These are phyloP conservation scores for Babesia sp. DNA, from an alignment of 169 alveolate genomes.

Conservation along the genomic window DNA sequence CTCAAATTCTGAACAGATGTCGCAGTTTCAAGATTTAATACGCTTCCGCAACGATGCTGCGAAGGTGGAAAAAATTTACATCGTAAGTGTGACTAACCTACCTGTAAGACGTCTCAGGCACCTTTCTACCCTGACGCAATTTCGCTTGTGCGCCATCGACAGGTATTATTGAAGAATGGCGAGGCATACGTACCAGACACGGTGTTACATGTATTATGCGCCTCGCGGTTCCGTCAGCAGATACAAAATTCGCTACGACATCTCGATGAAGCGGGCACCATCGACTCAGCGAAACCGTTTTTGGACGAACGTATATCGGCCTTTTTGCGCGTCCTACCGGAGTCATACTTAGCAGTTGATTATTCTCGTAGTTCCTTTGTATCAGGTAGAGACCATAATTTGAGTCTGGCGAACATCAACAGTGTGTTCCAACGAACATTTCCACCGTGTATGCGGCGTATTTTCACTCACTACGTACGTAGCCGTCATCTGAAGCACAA, in stretches of 20 bases:
- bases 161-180: conserved; percentile 50
- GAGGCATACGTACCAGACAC: conserved; percentile 71
- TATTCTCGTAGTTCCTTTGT: conserved; percentile 5
- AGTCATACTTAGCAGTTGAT: conserved; percentile 50
- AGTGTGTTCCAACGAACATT: conserved; percentile 78
- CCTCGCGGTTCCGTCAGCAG: conserved; percentile 63
- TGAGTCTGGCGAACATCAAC: conserved; percentile 66
- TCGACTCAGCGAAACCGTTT: conserved; percentile 24
- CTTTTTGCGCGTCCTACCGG: conserved; percentile 60
- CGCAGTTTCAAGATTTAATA: conserved; percentile 39
- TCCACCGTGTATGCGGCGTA: conserved; percentile 90
- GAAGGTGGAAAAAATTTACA: conserved; percentile 62
- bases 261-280: conserved; percentile 50
- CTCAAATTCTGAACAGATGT: conserved; percentile 26
- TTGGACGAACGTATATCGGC: conserved; percentile 59
- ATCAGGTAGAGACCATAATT: conserved; percentile 41
- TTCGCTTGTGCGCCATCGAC: conserved; percentile 64
- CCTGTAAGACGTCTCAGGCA: conserved; percentile 54
- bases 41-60: conserved; percentile 46
- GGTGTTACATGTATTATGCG: conserved; percentile 56
- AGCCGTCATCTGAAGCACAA: conserved; percentile 83
- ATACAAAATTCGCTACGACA: conserved; percentile 48
- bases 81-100: conserved; percentile 49
- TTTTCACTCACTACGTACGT: conserved; percentile 75
- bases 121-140: conserved; percentile 80